phyloP scores from a whole-genome alignment of 306 rosid species.

The Sesbania bispinosa region DNA sequence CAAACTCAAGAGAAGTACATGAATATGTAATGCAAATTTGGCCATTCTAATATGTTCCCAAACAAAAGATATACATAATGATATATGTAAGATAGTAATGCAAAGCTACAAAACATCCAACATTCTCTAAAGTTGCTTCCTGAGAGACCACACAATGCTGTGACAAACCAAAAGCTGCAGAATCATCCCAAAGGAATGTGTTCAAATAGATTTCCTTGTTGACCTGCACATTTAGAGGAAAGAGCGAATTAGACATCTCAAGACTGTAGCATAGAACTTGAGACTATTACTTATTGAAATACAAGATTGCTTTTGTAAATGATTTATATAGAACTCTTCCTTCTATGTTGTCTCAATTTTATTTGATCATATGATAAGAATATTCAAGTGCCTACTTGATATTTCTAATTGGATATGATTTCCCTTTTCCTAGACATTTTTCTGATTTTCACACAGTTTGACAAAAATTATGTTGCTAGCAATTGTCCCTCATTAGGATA shows the following conservation, averaged over 20 bases:
- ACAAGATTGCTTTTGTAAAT: not conserved
- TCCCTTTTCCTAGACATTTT: not conserved
- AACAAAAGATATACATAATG: not conserved
- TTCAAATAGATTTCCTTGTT: conserved; percentile 20
- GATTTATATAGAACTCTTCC: not conserved
- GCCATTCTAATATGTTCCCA: not conserved
- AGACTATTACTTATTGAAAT: not conserved
- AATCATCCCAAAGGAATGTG: conserved; percentile 18
- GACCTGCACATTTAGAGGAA: conserved; percentile 33
- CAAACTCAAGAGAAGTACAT: not conserved
- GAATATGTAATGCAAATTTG: not conserved
- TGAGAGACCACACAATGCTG: not conserved
- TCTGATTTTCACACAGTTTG: not conserved
- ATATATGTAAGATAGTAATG: not conserved
- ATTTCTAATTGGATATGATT: conserved; percentile 16
- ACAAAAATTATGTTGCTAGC: not conserved
- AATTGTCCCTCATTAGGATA: not conserved
- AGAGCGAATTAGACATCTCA: conserved; percentile 9
- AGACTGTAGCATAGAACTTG: not conserved
- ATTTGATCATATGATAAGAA: not conserved
- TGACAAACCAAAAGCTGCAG: conserved; percentile 4
- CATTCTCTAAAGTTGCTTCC: not conserved
- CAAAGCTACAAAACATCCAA: conserved; percentile 8
- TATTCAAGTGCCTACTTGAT: not conserved
- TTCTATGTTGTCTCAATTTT: not conserved